Evolutionary conservation across 1,284 basidiomycete genomes (phyloP).

Genomic region (Sanguinoderma infundibulare): DNA sequence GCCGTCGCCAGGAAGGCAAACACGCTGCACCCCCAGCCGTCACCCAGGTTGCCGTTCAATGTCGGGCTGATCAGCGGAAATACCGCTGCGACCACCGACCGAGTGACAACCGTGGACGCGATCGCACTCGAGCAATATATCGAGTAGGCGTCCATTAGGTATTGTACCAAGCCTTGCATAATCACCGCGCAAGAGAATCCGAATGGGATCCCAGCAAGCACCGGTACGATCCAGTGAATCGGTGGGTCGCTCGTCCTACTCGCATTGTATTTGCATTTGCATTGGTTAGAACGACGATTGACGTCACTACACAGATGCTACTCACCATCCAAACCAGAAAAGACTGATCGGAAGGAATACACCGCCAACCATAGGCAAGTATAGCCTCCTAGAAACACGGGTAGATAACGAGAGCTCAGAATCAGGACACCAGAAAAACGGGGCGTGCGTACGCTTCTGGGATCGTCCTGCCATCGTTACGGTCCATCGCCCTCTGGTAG

Average conservation of each 20-base stretch:
- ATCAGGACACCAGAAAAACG: not conserved
- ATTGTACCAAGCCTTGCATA: conserved; percentile 61
- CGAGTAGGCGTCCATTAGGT: conserved; percentile 69
- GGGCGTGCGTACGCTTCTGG: conserved; percentile 59
- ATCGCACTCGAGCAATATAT: conserved; percentile 70
- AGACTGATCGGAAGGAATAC: conserved; percentile 61
- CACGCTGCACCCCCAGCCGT: conserved; percentile 69
- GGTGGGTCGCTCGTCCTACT: conserved; percentile 58
- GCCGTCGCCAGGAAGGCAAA: conserved; percentile 60
- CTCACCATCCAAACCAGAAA: conserved; percentile 62
- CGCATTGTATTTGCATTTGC: too few relatives aligned
- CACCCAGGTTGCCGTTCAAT: conserved; percentile 63
- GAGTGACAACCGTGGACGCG: conserved; percentile 71
- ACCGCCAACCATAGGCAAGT: conserved; percentile 59
- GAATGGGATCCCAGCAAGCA: conserved; percentile 67
- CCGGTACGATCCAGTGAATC: conserved; percentile 65
- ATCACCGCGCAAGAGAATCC: conserved; percentile 65
- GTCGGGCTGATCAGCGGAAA: conserved; percentile 65
- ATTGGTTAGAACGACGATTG: too few relatives aligned
- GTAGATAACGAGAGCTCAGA: conserved; percentile 10
- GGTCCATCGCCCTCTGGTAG: conserved; percentile 57
- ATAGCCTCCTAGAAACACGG: conserved; percentile 52
- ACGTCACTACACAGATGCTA: too few relatives aligned
- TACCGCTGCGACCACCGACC: conserved; percentile 64
- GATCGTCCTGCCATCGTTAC: conserved; percentile 53